Percentiles rank a stretch among this genome's conserved stretches.
Evolutionary conservation across 1,139 yeast genomes (phyloP).

Genomic region (Suhomyces ambrosiae): DNA sequence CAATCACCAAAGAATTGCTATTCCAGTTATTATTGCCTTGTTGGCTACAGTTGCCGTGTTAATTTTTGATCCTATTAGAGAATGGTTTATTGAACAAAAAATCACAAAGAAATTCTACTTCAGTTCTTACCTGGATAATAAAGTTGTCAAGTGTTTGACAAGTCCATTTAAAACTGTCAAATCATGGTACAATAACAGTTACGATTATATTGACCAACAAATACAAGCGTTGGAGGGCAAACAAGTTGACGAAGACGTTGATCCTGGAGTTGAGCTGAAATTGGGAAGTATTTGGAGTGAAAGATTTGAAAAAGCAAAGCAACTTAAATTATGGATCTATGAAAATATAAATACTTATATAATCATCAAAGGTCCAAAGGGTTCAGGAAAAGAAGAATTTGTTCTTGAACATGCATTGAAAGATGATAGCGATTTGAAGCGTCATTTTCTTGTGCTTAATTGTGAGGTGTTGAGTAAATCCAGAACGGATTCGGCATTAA

Average conservation of each 20-base stretch:
- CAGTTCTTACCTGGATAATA: slow-evolving; percentile 34
- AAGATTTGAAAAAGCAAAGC: slow-evolving; percentile 65
- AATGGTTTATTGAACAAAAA: slow-evolving; percentile 74
- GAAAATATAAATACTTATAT: slow-evolving; percentile 71
- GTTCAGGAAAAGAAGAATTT: slow-evolving; percentile 86
- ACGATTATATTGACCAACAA: slow-evolving; percentile 25
- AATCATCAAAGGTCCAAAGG: slow-evolving; percentile 88
- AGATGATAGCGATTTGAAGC: slow-evolving; percentile 42
- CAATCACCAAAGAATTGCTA: slow-evolving; percentile 80
- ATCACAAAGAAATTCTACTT: slow-evolving; percentile 55
- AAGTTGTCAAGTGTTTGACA: slow-evolving; percentile 29
- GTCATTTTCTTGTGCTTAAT: slow-evolving; percentile 69
- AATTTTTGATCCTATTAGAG: slow-evolving; percentile 90
- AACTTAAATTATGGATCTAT: slow-evolving; percentile 74
- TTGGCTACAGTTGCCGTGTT: slow-evolving; percentile 78
- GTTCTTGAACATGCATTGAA: slow-evolving; percentile 70
- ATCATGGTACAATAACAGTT: slow-evolving; percentile 33
- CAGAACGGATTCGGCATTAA: slow-evolving; percentile 69
- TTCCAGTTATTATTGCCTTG: slow-evolving; percentile 53
- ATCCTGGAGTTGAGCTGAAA: slow-evolving; percentile 26
- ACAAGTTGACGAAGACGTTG: slow-evolving; percentile 6
- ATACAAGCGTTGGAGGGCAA: slow-evolving; percentile 7
- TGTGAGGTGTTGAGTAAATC: slow-evolving; percentile 76
- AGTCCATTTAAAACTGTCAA: slow-evolving; percentile 29
- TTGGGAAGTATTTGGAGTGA: slow-evolving; percentile 62